phyloP scores from a whole-genome alignment of 148 eudicot genomes.

The Bassia scoparia region DNA sequence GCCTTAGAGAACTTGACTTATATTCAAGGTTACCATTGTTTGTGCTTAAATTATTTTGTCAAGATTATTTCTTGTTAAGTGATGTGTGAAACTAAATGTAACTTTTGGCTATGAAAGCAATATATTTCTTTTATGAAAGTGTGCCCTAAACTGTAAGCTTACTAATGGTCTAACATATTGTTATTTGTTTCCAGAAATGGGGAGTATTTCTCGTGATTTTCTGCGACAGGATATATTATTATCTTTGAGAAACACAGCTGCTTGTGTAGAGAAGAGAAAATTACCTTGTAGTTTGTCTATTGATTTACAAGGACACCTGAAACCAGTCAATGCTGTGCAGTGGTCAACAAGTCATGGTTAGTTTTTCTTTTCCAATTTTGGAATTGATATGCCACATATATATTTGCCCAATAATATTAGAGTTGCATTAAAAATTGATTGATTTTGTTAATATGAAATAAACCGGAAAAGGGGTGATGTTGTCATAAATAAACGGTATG shows the following conservation, averaged over 20 bases:
- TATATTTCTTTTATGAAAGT: no score
- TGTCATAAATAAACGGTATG: no score
- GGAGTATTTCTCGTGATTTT: constrained; percentile 57
- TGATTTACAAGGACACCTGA: constrained; percentile 56
- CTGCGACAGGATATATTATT: constrained; percentile 49
- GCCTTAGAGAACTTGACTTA: no score
- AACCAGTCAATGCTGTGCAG: constrained; percentile 61
- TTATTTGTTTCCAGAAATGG: constrained; percentile 40
- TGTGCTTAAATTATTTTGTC: no score
- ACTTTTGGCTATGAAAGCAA: no score
- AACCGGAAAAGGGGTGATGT: no score
- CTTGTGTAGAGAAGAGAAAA: constrained; percentile 18
- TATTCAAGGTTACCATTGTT: no score
- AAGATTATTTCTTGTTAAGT: no score
- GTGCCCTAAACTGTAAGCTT: background rate
- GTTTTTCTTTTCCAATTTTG: background rate
- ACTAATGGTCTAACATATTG: background rate
- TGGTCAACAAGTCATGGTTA: constrained; percentile 74
- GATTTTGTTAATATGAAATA: no score
- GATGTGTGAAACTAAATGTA: no score
- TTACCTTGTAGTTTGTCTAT: constrained; percentile 39
- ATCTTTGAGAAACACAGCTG: constrained; percentile 40
- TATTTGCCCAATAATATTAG: background rate
- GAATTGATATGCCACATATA: background rate
- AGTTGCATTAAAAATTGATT: background rate